Percentiles rank a stretch among this genome's conserved stretches.
These are phyloP conservation scores for Pholiota microspora DNA, from an alignment of 768 basidiomycete species.

Conservation along the genomic window DNA sequence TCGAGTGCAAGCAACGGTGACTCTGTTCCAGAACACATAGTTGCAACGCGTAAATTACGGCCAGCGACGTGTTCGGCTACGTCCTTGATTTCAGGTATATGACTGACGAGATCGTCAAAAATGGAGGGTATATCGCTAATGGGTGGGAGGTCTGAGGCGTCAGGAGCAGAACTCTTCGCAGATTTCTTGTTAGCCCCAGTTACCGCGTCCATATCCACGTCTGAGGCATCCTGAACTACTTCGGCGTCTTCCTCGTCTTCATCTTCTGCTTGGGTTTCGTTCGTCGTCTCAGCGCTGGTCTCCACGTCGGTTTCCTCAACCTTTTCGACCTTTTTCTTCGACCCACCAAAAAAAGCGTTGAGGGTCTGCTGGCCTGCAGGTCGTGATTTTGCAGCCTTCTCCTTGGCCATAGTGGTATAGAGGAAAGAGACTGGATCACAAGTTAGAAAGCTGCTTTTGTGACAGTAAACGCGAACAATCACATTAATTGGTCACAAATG, in stretches of 20 bases:
- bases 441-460: conserved; percentile 3
- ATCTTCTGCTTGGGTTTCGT: conserved; percentile 20
- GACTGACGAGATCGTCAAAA: conserved; percentile 71
- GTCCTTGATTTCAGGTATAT: conserved; percentile 60
- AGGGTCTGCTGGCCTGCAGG: conserved; percentile 52
- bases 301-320: conserved; percentile 23
- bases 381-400: conserved; percentile 33
- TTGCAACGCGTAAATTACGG: conserved; percentile 87
- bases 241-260: conserved; percentile 23
- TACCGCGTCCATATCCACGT: conserved; percentile 33
- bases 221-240: conserved; percentile 28
- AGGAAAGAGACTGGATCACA: conserved; percentile 14
- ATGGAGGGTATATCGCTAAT: conserved; percentile 70
- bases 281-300: conserved; percentile 23
- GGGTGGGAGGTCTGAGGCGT: conserved; percentile 72
- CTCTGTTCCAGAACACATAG: conserved; percentile 98
- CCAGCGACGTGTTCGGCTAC: conserved; percentile 70
- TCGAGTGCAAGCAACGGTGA: conserved; percentile 90
- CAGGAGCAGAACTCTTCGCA: conserved; percentile 43
- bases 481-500: neutral
- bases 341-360: conserved; percentile 50
- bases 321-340: conserved; percentile 25
- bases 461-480: conserved; percentile 11
- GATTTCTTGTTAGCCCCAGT: conserved; percentile 27
- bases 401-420: conserved; percentile 45